These are phyloP conservation scores for Ramularia endophylla DNA, from an alignment of 2,329 filamentous ascomycete species.

Conservation along the genomic window DNA sequence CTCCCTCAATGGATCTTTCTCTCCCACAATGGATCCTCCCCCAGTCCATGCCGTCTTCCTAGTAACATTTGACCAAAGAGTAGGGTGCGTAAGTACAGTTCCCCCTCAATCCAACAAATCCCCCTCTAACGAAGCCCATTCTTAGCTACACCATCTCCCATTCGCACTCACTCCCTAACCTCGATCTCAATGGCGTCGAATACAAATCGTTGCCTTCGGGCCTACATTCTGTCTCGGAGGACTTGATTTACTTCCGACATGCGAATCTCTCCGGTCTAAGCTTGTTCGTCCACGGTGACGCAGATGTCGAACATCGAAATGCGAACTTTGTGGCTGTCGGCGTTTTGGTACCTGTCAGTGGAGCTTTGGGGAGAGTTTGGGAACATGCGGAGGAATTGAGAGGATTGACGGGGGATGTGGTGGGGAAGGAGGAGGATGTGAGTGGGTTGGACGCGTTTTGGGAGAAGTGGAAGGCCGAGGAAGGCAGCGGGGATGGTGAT, in stretches of 20 bases:
- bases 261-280: slow-evolving; percentile 75
- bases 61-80: slow-evolving; percentile 34
- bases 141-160: slow-evolving; percentile 73
- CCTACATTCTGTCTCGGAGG: slow-evolving; percentile 78
- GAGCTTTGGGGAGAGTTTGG: slow-evolving; percentile 83
- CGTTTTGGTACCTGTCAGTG: slow-evolving; percentile 80
- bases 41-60: slow-evolving; percentile 32
- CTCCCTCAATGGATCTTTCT: background rate
- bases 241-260: slow-evolving; percentile 90
- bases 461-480: slow-evolving; percentile 52
- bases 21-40: slow-evolving; percentile 14
- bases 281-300: slow-evolving; percentile 80
- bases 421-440: slow-evolving; percentile 58
- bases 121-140: slow-evolving; percentile 1
- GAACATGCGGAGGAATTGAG: slow-evolving; percentile 73
- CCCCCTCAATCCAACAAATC: background rate
- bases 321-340: slow-evolving; percentile 92
- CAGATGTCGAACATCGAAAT: slow-evolving; percentile 72
- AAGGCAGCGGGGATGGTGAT: slow-evolving; percentile 31
- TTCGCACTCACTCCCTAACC: slow-evolving; percentile 65
- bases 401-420: slow-evolving; percentile 63
- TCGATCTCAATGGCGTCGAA: slow-evolving; percentile 73
- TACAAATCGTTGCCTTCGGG: slow-evolving; percentile 96
- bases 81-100: slow-evolving; percentile 26
- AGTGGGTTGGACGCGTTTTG: slow-evolving; percentile 72